A percentile compares a stretch with the other conserved stretches of the same genome.
phyloP scores from a whole-genome alignment of 345 rosid species.

The Moringa oleifera region DNA sequence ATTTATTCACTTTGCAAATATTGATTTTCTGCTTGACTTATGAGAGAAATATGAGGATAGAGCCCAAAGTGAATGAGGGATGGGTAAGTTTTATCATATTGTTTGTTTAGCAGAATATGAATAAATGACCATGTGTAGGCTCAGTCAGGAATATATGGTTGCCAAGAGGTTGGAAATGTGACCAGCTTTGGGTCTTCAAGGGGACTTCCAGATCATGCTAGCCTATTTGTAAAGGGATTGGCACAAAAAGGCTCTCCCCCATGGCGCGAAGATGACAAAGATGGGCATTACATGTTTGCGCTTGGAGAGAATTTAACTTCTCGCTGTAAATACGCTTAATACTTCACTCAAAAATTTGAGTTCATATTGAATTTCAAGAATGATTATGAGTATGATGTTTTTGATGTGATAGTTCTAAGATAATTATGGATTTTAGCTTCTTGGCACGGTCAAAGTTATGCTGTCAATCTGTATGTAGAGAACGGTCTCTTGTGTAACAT shows the following conservation, averaged over 20 bases:
- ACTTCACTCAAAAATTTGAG: background rate
- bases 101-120: conserved; percentile 39
- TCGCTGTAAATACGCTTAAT: conserved; percentile 61
- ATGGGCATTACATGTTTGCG: conserved; percentile 68
- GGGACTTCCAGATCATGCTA: conserved; percentile 36
- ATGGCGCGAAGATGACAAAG: conserved; percentile 72
- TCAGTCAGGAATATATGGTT: conserved; percentile 53
- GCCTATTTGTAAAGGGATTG: conserved; percentile 50
- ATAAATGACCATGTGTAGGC: conserved; percentile 61
- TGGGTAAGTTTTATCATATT: conserved; percentile 24
- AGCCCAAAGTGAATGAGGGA: conserved; percentile 6
- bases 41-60: conserved; percentile 13
- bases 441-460: too few relatives aligned
- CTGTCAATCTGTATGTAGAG: too few relatives aligned
- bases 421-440: too few relatives aligned
- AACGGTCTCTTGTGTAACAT: too few relatives aligned
- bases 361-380: too few relatives aligned
- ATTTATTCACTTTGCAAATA: too few relatives aligned
- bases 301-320: conserved; percentile 67
- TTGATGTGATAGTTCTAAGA: too few relatives aligned
- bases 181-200: conserved; percentile 53
- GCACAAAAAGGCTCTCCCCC: conserved; percentile 58
- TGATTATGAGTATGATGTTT: too few relatives aligned
- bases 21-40: background rate
- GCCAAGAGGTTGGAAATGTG: conserved; percentile 58